Base-by-base conservation (phyloP, 805 yeast genomes). In the Yamadazyma sp. region DNA sequence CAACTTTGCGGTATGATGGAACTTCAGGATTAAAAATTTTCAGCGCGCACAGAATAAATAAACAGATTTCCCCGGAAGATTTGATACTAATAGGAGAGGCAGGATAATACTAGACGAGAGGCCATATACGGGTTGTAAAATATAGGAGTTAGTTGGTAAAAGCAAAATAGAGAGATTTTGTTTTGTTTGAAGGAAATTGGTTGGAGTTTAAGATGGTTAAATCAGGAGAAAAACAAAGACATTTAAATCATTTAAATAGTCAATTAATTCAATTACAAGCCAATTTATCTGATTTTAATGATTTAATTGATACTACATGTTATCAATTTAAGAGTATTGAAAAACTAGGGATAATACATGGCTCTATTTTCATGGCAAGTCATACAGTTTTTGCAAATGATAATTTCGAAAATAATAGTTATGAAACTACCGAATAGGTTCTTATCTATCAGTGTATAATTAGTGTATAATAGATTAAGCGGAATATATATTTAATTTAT, bases 301-400 rank as follows among this genome's bases (percentile, higher is more conserved):
- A 62, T 36, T 53, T 76, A 38, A 51, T 79, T 21, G 60, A 64
- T 25, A 71, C 72, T 7, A 74, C 82, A 3, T 56, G 72, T 7
- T 62, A 65, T 15, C 85, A 79, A 45, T 76, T 72, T 24, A 65
- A 70, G 38, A 59, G 67, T 16, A 74, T 79, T 22, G 69, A 74
- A 45, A 62, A 66, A 37, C 53, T 79, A 25, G 85, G 82, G 3
- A 64, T 74, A 31, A 60, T 75, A 48, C 84, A 78, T 41, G 82
- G 80, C 3, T 58, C 76, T 9, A 55, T 78, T 40, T 63, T 65
- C 38, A 64, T 64, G 69, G 71, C 71, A 9, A 56, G 68, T 42
- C 65, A 64, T 43, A 52, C 59, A 4, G 70, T 65, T 13, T 65
- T 63, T 44, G 71, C 62, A 23, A 55, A 53, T 33, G 66, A 60